These are phyloP conservation scores for Alternaria incomplexa DNA, from an alignment of 2,329 filamentous ascomycete species.

Conservation along the genomic window DNA sequence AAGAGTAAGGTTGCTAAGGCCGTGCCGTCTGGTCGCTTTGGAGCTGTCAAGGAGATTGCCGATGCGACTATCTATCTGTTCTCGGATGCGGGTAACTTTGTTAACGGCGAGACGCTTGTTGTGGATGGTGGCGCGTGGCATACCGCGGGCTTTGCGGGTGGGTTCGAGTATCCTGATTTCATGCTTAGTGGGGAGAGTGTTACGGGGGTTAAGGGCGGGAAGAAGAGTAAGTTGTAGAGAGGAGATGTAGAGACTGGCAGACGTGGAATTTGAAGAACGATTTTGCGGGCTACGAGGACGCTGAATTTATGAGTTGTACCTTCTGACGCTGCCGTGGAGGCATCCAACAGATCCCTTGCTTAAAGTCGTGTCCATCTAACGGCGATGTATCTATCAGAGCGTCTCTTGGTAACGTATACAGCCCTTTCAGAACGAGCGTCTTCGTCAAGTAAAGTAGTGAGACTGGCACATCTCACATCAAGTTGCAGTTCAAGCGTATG, in stretches of 20 bases:
- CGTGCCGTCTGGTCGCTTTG: slow-evolving; percentile 77
- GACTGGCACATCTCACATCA: background rate
- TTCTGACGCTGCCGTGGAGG: background rate
- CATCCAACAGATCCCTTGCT: background rate
- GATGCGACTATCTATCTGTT: slow-evolving; percentile 92
- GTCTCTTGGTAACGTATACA: background rate
- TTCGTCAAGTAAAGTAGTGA: background rate
- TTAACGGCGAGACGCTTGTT: slow-evolving; percentile 82
- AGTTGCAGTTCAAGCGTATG: background rate
- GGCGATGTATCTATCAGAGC: background rate
- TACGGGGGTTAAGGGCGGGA: slow-evolving; percentile 64
- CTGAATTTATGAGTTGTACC: background rate
- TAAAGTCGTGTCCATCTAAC: background rate
- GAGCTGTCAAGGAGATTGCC: slow-evolving; percentile 83
- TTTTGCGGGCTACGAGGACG: background rate
- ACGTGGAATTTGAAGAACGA: background rate
- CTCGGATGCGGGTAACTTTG: slow-evolving; percentile 81
- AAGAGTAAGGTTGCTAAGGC: slow-evolving; percentile 37
- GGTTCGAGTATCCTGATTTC: slow-evolving; percentile 64
- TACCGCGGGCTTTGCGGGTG: slow-evolving; percentile 44
- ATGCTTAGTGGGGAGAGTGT: slow-evolving; percentile 59
- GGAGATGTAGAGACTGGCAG: background rate
- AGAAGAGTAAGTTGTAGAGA: slow-evolving; percentile 61
- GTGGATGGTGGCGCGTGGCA: slow-evolving; percentile 63
- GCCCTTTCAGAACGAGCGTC: background rate